phyloP scores from a whole-genome alignment of 495 filamentous ascomycete genomes.

The Aspergillus taichungensis region DNA sequence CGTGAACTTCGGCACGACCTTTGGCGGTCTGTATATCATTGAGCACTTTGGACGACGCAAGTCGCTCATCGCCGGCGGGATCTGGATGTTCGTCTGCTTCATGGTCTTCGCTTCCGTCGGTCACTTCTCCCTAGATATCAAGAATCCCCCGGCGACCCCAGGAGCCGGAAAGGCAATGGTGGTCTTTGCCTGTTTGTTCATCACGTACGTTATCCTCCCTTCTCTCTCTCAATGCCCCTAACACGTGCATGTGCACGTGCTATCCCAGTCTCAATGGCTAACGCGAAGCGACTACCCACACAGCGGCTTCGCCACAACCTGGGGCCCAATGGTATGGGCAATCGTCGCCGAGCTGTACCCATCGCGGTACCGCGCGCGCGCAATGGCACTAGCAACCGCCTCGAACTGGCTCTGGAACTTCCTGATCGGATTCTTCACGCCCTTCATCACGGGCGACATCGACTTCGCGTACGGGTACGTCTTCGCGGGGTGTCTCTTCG shows the following conservation, averaged over 20 bases:
- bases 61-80: constrained; percentile 53
- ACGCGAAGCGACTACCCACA: constrained; percentile 42
- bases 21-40: constrained; percentile 60
- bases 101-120: constrained; percentile 65
- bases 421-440: constrained; percentile 71
- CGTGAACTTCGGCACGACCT: constrained; percentile 65
- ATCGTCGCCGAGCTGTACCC: constrained; percentile 76
- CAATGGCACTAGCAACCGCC: constrained; percentile 67
- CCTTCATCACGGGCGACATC: constrained; percentile 60
- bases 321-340: constrained; percentile 80
- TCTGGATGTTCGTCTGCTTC: constrained; percentile 65
- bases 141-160: constrained; percentile 39
- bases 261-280: too few relatives aligned
- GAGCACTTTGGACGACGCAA: constrained; percentile 59
- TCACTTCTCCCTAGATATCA: constrained; percentile 47
- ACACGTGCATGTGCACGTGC: too few relatives aligned
- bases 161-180: constrained; percentile 59
- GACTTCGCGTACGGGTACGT: constrained; percentile 68
- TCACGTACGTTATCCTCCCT: constrained; percentile 47
- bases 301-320: constrained; percentile 58
- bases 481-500: constrained; percentile 61
- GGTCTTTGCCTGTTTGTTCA: constrained; percentile 62
- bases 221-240: constrained; percentile 54
- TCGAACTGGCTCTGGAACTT: constrained; percentile 90
- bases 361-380: constrained; percentile 59